These are phyloP conservation scores for Fraxinus ornus DNA, from an alignment of 305 asterid genomes.

Conservation along the genomic window DNA sequence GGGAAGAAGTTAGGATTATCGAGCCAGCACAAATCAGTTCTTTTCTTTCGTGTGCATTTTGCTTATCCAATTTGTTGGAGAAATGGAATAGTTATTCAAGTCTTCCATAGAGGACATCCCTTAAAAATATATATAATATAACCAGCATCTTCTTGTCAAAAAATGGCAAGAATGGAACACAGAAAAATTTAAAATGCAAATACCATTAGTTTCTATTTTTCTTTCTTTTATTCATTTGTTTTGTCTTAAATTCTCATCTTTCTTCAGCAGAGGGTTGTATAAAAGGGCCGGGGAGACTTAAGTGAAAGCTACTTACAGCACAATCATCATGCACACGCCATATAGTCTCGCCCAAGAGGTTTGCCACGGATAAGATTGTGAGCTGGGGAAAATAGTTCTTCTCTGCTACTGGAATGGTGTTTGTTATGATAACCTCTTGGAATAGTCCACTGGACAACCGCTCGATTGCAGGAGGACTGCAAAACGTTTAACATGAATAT, in stretches of 20 bases:
- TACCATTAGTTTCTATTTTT: not conserved
- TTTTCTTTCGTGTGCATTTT: not conserved
- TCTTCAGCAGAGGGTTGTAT: not conserved
- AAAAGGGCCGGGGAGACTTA: constrained; percentile 1
- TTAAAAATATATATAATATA: not conserved
- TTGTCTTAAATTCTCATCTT: not conserved
- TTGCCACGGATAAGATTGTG: constrained; percentile 82
- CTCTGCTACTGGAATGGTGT: constrained; percentile 88
- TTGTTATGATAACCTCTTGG: constrained; percentile 93
- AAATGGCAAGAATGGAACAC: not conserved
- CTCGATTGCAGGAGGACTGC: constrained; percentile 96
- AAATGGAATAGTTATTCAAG: not conserved
- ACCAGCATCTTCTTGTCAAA: not conserved
- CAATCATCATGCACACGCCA: constrained; percentile 95
- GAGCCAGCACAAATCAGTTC: not conserved
- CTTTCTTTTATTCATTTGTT: not conserved
- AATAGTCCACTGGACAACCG: constrained; percentile 87
- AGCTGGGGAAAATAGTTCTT: constrained; percentile 88
- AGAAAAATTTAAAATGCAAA: not conserved
- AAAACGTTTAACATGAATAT: constrained; percentile 25
- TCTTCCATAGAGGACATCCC: not conserved
- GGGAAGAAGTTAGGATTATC: not conserved
- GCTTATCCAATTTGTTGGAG: not conserved
- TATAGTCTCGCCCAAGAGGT: constrained; percentile 88
- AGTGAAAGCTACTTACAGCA: constrained; percentile 53